phyloP scores from a whole-genome alignment of 345 rosid genomes.

The Rhizophora mangle region DNA sequence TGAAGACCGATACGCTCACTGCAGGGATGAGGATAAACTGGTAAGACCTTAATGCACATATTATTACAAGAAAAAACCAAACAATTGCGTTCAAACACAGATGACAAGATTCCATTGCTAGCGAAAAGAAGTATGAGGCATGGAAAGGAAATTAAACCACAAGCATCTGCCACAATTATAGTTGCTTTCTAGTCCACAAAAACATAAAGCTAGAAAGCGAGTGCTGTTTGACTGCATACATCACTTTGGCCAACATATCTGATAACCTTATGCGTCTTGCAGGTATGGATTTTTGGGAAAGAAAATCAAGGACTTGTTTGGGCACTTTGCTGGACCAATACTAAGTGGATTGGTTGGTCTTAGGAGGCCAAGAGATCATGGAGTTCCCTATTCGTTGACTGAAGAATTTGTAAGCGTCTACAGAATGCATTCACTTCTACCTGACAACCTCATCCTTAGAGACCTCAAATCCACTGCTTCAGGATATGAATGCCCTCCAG shows the following conservation, averaged over 20 bases:
- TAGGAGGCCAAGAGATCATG: constrained; percentile 68
- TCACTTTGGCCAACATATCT: not conserved
- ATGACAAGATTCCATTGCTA: too few relatives aligned
- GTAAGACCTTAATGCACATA: constrained; percentile 22
- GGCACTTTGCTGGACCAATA: constrained; percentile 50
- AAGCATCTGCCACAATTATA: too few relatives aligned
- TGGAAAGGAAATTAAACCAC: too few relatives aligned
- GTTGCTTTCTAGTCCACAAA: not conserved
- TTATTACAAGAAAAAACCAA: too few relatives aligned
- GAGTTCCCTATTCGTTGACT: constrained; percentile 68
- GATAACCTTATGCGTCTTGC: not conserved
- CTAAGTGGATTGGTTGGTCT: constrained; percentile 72
- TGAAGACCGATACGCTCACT: constrained; percentile 62
- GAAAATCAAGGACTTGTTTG: constrained; percentile 58
- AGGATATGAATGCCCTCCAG: constrained; percentile 41
- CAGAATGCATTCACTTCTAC: constrained; percentile 67
- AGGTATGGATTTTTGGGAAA: constrained; percentile 70
- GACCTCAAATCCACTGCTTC: constrained; percentile 39
- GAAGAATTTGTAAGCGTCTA: constrained; percentile 75
- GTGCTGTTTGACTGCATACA: too few relatives aligned
- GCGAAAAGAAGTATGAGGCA: too few relatives aligned
- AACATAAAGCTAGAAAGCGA: not conserved
- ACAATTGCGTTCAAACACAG: too few relatives aligned
- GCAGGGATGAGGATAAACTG: constrained; percentile 73
- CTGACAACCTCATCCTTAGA: constrained; percentile 51